These are phyloP conservation scores for Pseudohyphozyma bogoriensis DNA, from an alignment of 768 basidiomycete genomes.

Conservation along the genomic window DNA sequence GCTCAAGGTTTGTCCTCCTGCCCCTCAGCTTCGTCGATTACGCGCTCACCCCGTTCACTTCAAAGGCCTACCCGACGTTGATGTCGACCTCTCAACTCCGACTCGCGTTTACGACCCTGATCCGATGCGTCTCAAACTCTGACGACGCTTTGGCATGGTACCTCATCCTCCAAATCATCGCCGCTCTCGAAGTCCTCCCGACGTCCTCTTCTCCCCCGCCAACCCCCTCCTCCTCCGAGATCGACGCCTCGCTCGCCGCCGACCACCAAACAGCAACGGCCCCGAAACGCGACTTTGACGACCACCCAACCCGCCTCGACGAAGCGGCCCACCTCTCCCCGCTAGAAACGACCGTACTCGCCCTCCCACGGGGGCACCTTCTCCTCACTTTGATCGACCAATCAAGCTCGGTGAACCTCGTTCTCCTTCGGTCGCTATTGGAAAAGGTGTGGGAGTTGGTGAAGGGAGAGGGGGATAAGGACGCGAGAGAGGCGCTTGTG, in stretches of 20 bases:
- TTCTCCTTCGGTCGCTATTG: slow-evolving; percentile 12
- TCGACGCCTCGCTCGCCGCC: neutral
- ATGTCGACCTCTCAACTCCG: slow-evolving; percentile 58
- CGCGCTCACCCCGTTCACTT: slow-evolving; percentile 41
- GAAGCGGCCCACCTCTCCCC: neutral
- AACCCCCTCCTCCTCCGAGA: neutral
- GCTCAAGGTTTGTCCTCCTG: slow-evolving; percentile 52
- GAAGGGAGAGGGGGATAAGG: neutral
- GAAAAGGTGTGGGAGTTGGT: slow-evolving; percentile 6
- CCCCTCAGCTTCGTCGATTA: no score
- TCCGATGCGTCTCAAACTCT: slow-evolving; percentile 48
- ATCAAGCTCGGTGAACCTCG: slow-evolving; percentile 17
- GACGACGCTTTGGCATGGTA: slow-evolving; percentile 54
- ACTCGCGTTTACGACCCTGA: slow-evolving; percentile 63
- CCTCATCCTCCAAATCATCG: slow-evolving; percentile 52
- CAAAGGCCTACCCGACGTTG: slow-evolving; percentile 42
- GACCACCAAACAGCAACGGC: neutral
- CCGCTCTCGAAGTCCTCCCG: slow-evolving; percentile 38
- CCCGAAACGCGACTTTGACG: neutral
- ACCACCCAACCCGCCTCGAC: neutral
- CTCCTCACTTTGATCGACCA: slow-evolving; percentile 28
- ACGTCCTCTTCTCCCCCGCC: neutral
- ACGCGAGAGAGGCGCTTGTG: slow-evolving; percentile 20
- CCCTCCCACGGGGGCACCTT: slow-evolving; percentile 14
- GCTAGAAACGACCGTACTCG: slow-evolving; percentile 13